Evolutionary conservation across 2,329 filamentous ascomycete genomes (phyloP).

Genomic region (Aspergillus proliferans): DNA sequence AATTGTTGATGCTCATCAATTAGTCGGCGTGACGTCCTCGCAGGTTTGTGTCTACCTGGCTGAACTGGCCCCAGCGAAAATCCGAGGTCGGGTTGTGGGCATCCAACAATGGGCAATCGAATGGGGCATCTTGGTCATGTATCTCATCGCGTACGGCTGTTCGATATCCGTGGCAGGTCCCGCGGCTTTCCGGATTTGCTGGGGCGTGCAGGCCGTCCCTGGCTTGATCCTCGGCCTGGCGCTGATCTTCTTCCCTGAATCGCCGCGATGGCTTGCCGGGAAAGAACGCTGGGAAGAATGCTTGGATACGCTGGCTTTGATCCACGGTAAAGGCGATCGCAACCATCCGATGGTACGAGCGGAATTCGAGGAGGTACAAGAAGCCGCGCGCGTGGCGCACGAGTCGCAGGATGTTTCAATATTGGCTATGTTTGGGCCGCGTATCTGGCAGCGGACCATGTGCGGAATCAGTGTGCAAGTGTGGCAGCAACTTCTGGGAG

Average conservation of each 20-base stretch:
- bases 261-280: slow-evolving; percentile 56
- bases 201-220: slow-evolving; percentile 58
- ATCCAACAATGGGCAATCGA: slow-evolving; percentile 42
- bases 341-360: slow-evolving; percentile 51
- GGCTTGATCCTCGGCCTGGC: slow-evolving; percentile 51
- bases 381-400: slow-evolving; percentile 26
- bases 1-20: neutral
- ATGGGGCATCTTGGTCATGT: slow-evolving; percentile 42
- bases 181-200: slow-evolving; percentile 53
- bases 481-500: slow-evolving; percentile 53
- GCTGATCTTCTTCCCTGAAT: slow-evolving; percentile 54
- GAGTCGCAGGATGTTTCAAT: slow-evolving; percentile 29
- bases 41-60: slow-evolving; percentile 42
- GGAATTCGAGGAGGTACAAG: slow-evolving; percentile 39
- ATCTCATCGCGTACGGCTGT: slow-evolving; percentile 36
- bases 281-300: slow-evolving; percentile 53
- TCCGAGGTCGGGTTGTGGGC: slow-evolving; percentile 38
- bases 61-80: slow-evolving; percentile 37
- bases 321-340: slow-evolving; percentile 52
- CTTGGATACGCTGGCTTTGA: slow-evolving; percentile 47
- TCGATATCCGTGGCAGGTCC: slow-evolving; percentile 29
- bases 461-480: slow-evolving; percentile 50
- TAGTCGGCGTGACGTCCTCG: slow-evolving; percentile 39
- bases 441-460: slow-evolving; percentile 48
- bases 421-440: slow-evolving; percentile 41